phyloP scores from a whole-genome alignment of 2,329 filamentous ascomycete species.

The Nannizzia gypsea region DNA sequence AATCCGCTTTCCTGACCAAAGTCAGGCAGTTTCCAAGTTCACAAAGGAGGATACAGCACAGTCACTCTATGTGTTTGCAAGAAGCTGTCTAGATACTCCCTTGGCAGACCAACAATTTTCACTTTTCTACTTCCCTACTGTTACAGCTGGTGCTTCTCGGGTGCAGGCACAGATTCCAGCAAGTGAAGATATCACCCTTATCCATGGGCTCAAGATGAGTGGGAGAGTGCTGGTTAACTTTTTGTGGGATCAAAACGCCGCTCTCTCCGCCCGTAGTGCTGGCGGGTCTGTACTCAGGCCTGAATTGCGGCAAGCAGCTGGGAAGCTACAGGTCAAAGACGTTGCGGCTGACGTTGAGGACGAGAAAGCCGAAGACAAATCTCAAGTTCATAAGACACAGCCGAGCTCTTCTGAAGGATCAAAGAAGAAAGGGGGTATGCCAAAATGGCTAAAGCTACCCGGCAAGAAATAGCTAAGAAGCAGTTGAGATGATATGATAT shows the following conservation, averaged over 20 bases:
- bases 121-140: slow-evolving; percentile 47
- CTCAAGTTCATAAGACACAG: slow-evolving; percentile 27
- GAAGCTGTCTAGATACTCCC: slow-evolving; percentile 52
- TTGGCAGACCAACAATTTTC: slow-evolving; percentile 54
- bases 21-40: slow-evolving; percentile 61
- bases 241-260: slow-evolving; percentile 56
- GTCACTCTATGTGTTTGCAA: slow-evolving; percentile 63
- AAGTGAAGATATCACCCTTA: slow-evolving; percentile 44
- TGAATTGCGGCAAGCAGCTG: slow-evolving; percentile 51
- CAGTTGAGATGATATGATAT: background rate
- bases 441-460: slow-evolving; percentile 61
- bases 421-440: slow-evolving; percentile 35
- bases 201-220: slow-evolving; percentile 58
- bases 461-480: slow-evolving; percentile 51
- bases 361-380: slow-evolving; percentile 23
- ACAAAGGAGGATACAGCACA: slow-evolving; percentile 55
- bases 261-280: slow-evolving; percentile 41
- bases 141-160: slow-evolving; percentile 17
- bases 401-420: slow-evolving; percentile 22
- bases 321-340: slow-evolving; percentile 54
- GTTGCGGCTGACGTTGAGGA: slow-evolving; percentile 32
- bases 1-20: slow-evolving; percentile 79
- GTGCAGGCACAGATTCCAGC: slow-evolving; percentile 27
- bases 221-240: slow-evolving; percentile 65
- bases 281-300: slow-evolving; percentile 47